Evolutionary conservation across 2,329 filamentous ascomycete species (phyloP), one percentile per base, ranked within the genome.

Genomic region (Hyphodiscus sp.): DNA sequence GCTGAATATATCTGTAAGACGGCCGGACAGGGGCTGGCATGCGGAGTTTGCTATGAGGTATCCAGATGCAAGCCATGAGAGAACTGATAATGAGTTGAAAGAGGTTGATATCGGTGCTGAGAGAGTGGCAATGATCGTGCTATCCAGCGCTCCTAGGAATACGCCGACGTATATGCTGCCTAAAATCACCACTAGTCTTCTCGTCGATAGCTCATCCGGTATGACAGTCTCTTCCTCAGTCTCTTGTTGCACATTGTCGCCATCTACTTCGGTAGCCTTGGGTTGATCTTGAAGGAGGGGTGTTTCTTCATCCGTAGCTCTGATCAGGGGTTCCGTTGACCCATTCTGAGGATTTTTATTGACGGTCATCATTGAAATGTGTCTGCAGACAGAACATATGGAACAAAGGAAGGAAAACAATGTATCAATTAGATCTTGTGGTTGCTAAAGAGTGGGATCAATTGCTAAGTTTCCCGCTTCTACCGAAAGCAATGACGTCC

Each of bases 21-120:
- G 83, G 6, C 91, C 91, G 9, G 87, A 90, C 19, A 96, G 78
- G 13, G 91, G 91, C 68, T 95, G 91, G 63, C 83, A 89, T 0
- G 89, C 89, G 1, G 91, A 87, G 68, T 92, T 95, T 61, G 90
- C 86, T 64, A 96, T 91, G 26, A 95, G 79, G 67, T 95, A 96
- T 19, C 89, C 86, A 0, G 89, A 87, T 0, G 89, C 91, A 8
- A 96, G 82, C 91, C 91, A 96, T 0, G 89, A 91, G 45, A 95
- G 77, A 3, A 94, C 76, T 19, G 85, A 86, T 26, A 95, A 80
- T 1, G 89, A 95, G 54, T 85, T 77, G 71, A 96, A 95, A 44
- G 86, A 86, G 66, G 83, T 87, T 20, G 88, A 88, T 58, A 96
- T 95, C 8, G 91, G 89, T 0, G 82, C 87, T 0, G 88, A 86